Evolutionary conservation across 176 grass and related monocot genomes (phyloP), one percentile per base, ranked within the genome.

Genomic region (Oryza officinalis): DNA sequence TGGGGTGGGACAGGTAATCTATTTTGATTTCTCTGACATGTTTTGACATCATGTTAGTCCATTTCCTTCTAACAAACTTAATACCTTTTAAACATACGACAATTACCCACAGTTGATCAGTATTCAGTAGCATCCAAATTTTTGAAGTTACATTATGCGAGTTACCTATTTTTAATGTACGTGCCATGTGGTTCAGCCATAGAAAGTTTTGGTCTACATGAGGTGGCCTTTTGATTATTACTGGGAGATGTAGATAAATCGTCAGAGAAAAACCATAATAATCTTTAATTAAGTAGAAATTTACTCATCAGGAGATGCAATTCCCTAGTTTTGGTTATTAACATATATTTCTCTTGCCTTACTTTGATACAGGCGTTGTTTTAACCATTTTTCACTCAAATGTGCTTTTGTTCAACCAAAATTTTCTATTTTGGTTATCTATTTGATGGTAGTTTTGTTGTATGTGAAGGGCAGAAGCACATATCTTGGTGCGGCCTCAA

Each of bases 401-500:
- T 59, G 13, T 13, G 13, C 12, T 27, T 35, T 54, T 78, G 38
- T 2, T 38, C 65, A 80, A 64, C 47, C 35, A 83, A 49, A 13
- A 27, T 67, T 8, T 78, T 40, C 20, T 20, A 15, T 61, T 65
- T 71, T 76, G 8, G 18, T 45, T 86, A 11, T 33, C 30, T 47
- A 69, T 91, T 67, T 83, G 44, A 50, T 63, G 41, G 40, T 20
- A 71, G 60, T 41, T 83, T 88, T 23, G 3, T 41, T 72, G 61
- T 71, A 33, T 38, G 38, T 86, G 75, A 91, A 95, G 80, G 91
- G 96, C 69, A 80, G 38, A 77, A 94, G 96, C 88, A 95, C 96
- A 72, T 98, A 98, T 59, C 85, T 98, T 46, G 96, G 93, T 72
- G 91, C 91, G 67, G 85, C 91, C 43, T 92, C 93, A 63, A 93